Base-by-base conservation (phyloP, 495 filamentous ascomycete genomes). In the Chaetomium cochliodes region DNA sequence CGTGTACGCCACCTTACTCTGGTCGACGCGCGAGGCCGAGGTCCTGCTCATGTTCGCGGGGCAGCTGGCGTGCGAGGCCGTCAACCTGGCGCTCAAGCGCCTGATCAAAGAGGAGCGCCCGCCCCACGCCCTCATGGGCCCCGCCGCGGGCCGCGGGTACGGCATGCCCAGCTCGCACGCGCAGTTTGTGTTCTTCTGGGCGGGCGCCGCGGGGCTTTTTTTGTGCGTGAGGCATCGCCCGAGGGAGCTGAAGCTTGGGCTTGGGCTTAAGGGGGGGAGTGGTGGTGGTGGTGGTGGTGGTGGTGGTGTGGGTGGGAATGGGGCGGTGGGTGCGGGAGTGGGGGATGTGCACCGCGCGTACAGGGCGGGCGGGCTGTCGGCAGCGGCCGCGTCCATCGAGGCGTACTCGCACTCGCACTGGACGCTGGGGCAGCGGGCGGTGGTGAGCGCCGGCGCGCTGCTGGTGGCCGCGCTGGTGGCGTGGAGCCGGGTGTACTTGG, bases 151-250 rank as follows among this genome's bases (percentile, higher is more conserved):
- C 16, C 44, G 49, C 20, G n/a, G 94, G 64, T 99, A 98, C 71
- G 94, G 94, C 67, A 99, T 99, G 94, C 94, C 94, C n/a, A 92
- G 89, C 52, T 96, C 92, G 28, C 94, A 99, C 78, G 91, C 94
- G 12, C 94, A 99, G 76, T 99, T 97, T 73, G 88, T 90, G 54
- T 81, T 87, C 12, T 99, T 90, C 80, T 98, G 97, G 80, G 87
- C 91, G 49, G 78, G 94, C 60, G 92, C 89, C 70, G 74, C 96
- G 26, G 78, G 85, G 18, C 80, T 99, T 33, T 97, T 97, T 78
- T 80, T 97, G 26, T 79, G 93, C 18, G 78, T 90, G 56, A 84
- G 93, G 63, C 91, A 96, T 74, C 79, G 80, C 9, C 90, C 89
- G 42, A 18, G 56, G 44, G 1, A 18, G 37, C 26, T 41, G 26